Evolutionary conservation across 2,329 filamentous ascomycete genomes (phyloP), one percentile per base, ranked within the genome.

Genomic region (Sclerotinia trifoliorum): DNA sequence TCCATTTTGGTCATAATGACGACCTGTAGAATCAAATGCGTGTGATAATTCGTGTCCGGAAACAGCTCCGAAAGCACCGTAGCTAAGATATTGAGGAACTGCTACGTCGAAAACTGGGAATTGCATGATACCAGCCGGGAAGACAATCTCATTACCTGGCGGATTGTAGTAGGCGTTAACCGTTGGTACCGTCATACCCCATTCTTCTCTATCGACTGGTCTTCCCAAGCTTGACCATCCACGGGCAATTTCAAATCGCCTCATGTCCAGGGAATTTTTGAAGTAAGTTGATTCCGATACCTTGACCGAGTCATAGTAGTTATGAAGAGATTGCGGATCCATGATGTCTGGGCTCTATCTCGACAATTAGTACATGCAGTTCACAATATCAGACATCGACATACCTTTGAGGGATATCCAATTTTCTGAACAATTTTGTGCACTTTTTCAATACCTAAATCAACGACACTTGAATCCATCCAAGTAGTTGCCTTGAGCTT

Each of bases 41-140:
- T 92, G 89, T 4, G 86, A 88, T 10, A 92, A 81, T 76, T 91
- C 89, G 74, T 92, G 89, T 2, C 88, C 89, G 11, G 85, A 86
- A 2, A 90, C 84, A 1, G 86, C 83, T 0, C 88, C 89, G 75
- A 91, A 89, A 0, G 85, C 86, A n/a, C 88, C 89, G 75, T 90
- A 92, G 13, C 84, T 84, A 49, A 91, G 78, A 72, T 91, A 92
- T 32, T 84, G 79, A 0, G 89, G 89, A 0, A 89, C 82, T 6
- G 83, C 79, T 15, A 85, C 83, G 69, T 89, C 85, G 74, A 91
- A 91, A 1, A 88, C 80, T 0, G 89, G 88, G 3, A 85, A 84
- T 75, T 91, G 89, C 84, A 90, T 87, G 68, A 91, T 89, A 0
- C 87, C 89, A 0, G 88, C 88, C 0, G 87, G 87, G 76, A 92